Base-by-base conservation (phyloP, 176 grass and related monocot species). In the Aegilops speltoides region DNA sequence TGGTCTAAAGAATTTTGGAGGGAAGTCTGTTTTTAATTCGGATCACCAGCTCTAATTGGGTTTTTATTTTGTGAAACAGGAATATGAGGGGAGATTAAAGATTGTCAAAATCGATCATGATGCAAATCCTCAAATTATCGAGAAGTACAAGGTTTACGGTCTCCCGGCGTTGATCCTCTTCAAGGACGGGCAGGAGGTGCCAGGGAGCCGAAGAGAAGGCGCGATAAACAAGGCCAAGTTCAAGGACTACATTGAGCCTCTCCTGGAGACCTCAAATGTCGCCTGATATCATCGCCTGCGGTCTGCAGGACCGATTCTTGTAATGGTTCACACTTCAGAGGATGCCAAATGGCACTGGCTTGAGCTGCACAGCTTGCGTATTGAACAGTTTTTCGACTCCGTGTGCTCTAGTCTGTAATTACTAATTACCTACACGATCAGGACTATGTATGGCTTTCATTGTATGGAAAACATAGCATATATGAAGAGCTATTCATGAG, bases 81-180 rank as follows among this genome's bases (percentile, higher is more conserved):
- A 96, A 88, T 96, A 94, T 6, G 73, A 64, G 46, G 97, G 87
- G 12, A 94, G 78, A 76, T 41, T 96, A 75, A 99, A 94, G 62
- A 91, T 96, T 73, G 89, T 99, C 29, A 99, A 99, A 76, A 94
- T 99, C 41, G 92, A 99, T 63, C 97, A 99, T 87, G 97, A 99
- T 26, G 85, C 79, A 24, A 99, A 96, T 79, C 89, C 94, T 23
- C 40, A 91, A 34, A 76, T 99, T 86, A 99, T 99, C 26, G 79
- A 87, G 70, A 83, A 93, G 76, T 94, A 94, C 57, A 98, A 98
- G 82, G 90, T 96, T 72, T 99, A 86, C 33, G 97, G 94, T 71
- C 83, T 96, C 66, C 97, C 97, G 3, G 65, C 92, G 10, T 86
- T 99, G 65, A 94, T 99, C 56, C 69, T 96, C 43, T 99, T 99